phyloP scores from a whole-genome alignment of 2,329 filamentous ascomycete species.

The Stagonosporopsis cucurbitacearum region DNA sequence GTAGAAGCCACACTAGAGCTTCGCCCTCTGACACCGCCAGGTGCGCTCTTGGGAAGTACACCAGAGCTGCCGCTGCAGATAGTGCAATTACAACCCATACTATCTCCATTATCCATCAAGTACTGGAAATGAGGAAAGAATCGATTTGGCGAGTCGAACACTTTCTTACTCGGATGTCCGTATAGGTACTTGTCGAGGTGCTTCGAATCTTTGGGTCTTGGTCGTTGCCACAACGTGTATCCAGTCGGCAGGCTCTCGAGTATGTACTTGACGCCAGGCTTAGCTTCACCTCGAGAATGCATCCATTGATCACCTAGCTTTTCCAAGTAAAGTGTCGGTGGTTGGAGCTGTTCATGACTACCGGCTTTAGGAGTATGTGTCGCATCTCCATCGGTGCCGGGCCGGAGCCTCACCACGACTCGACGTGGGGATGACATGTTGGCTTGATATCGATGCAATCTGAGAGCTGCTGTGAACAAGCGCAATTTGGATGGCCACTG shows the following conservation, averaged over 20 bases:
- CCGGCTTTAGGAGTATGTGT: conserved; percentile 32
- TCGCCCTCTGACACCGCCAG: conserved; percentile 7
- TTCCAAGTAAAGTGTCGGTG: conserved; percentile 54
- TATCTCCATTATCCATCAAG: conserved; percentile 58
- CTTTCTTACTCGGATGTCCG: conserved; percentile 60
- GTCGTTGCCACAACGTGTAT: conserved; percentile 60
- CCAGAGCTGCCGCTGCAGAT: conserved; percentile 50
- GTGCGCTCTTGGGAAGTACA: conserved; percentile 21
- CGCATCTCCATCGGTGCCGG: conserved; percentile 47
- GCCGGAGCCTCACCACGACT: conserved; percentile 33
- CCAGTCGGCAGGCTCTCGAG: conserved; percentile 62
- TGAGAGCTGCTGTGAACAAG: background rate
- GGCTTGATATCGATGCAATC: background rate
- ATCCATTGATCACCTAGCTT: conserved; percentile 59
- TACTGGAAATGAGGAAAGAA: conserved; percentile 65
- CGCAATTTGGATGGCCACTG: background rate
- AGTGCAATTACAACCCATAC: conserved; percentile 57
- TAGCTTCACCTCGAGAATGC: conserved; percentile 48
- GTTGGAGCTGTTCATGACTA: conserved; percentile 46
- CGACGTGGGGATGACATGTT: conserved; percentile 5
- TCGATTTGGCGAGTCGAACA: conserved; percentile 60
- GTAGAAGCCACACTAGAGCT: conserved; percentile 19
- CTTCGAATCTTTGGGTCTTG: conserved; percentile 48
- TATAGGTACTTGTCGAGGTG: conserved; percentile 63
- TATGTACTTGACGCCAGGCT: conserved; percentile 52